A percentile compares a stretch with the other conserved stretches of the same genome.
phyloP scores from a whole-genome alignment of 257 asterid species.

The Gynochthodes officinalis region DNA sequence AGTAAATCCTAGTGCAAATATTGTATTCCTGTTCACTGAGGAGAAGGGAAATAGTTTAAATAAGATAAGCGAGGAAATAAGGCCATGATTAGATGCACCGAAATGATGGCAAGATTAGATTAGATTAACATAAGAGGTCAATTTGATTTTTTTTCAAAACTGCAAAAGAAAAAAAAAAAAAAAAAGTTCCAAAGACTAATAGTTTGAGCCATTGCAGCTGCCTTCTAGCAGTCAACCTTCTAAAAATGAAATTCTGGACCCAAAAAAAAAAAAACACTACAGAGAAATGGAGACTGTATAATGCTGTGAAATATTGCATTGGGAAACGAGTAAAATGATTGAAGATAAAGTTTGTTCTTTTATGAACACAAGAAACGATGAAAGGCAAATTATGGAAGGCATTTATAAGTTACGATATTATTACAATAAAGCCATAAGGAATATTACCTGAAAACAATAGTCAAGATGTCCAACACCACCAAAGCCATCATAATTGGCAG shows the following conservation, averaged over 20 bases:
- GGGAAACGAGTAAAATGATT: too few species aligned
- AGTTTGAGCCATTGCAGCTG: too few species aligned
- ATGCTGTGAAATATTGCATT: background rate
- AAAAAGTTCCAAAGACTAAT: background rate
- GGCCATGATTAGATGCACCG: background rate
- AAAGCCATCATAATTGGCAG: constrained; percentile 51
- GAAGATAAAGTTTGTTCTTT: too few species aligned
- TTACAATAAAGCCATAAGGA: constrained; percentile 18
- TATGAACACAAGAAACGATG: too few species aligned
- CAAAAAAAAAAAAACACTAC: too few species aligned
- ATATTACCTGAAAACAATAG: constrained; percentile 85
- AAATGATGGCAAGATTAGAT: too few species aligned
- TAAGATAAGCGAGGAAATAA: background rate
- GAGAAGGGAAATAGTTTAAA: background rate
- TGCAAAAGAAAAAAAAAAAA: background rate
- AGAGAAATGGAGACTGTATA: background rate
- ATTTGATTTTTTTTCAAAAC: background rate
- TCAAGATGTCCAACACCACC: constrained; percentile 87
- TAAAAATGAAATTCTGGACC: too few species aligned
- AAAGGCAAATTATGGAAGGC: background rate
- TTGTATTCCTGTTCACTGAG: background rate
- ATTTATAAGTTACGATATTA: constrained; percentile 4
- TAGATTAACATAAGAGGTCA: background rate
- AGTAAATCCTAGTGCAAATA: background rate
- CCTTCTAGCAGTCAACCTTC: background rate